Conservation (phyloP, 805 yeast species). For the Brettanomyces custersianus region DNA sequence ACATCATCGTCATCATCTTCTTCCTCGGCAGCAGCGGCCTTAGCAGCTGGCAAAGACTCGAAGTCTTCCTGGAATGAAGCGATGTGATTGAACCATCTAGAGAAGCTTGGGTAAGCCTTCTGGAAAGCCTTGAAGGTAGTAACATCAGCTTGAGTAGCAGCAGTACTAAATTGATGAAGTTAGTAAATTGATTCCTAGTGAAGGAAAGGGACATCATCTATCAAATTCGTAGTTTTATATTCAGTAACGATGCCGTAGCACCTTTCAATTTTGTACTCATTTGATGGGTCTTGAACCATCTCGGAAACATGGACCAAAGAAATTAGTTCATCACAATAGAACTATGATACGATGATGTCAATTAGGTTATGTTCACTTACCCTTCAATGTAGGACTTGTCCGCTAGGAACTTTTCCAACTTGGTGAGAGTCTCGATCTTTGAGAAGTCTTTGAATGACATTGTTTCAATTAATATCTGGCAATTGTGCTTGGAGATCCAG, state of each 20-base stretch:
- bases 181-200: conserved; percentile 2
- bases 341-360: not conserved
- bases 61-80: conserved; percentile 88
- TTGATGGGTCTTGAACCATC: conserved; percentile 93
- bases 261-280: conserved; percentile 64
- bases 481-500: too few species aligned
- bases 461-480: conserved; percentile 14
- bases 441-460: conserved; percentile 82
- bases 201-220: not conserved
- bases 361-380: conserved; percentile 46
- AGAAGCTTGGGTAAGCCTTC: conserved; percentile 81
- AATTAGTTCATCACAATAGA: conserved; percentile 51
- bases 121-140: conserved; percentile 91
- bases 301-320: conserved; percentile 95
- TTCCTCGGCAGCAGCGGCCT: conserved; percentile 48
- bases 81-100: conserved; percentile 99
- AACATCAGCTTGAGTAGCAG: conserved; percentile 95
- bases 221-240: not conserved
- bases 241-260: conserved; percentile 10
- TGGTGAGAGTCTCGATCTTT: conserved; percentile 59
- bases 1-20: conserved; percentile 80
- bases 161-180: conserved; percentile 41
- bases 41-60: conserved; percentile 71
- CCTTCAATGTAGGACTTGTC: conserved; percentile 94
- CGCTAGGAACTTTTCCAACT: conserved; percentile 79